These are phyloP conservation scores for Scenedesmus sp. DNA, from an alignment of 163 green algal species.

Conservation along the genomic window DNA sequence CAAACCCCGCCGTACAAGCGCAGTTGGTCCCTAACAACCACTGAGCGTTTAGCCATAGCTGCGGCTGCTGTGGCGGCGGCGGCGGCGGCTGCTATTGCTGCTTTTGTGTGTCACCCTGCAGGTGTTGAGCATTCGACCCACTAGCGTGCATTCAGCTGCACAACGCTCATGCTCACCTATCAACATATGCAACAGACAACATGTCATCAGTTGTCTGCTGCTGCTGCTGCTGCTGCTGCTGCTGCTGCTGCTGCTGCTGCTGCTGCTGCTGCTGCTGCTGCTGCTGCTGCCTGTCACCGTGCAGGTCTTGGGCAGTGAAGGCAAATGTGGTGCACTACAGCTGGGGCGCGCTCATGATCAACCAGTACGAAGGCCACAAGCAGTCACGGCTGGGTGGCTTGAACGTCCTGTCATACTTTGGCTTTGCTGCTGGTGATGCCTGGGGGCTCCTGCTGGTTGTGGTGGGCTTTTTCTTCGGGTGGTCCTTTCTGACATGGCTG, in stretches of 20 bases:
- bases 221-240: not conserved
- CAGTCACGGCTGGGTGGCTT: constrained; percentile 54
- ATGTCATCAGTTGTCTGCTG: not conserved
- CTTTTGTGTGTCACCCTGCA: too few relatives aligned
- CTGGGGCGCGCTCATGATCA: constrained; percentile 72
- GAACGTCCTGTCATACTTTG: constrained; percentile 65
- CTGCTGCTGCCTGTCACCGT: not conserved
- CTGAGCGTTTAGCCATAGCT: too few relatives aligned
- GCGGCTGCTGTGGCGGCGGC: too few relatives aligned
- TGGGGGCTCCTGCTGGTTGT: constrained; percentile 56
- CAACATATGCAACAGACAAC: too few relatives aligned
- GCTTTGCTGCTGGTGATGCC: constrained; percentile 21
- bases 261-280: not conserved
- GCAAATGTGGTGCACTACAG: constrained; percentile 72
- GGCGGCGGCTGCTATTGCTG: too few relatives aligned
- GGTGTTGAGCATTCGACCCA: too few relatives aligned
- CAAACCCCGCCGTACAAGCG: too few relatives aligned
- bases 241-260: not conserved
- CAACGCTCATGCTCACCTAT: too few relatives aligned
- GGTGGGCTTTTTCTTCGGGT: constrained; percentile 57
- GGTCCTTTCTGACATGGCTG: constrained; percentile 59
- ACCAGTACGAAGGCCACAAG: constrained; percentile 62
- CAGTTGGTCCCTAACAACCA: too few relatives aligned
- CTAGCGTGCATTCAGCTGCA: too few relatives aligned
- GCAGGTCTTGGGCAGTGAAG: constrained; percentile 66